Base-by-base conservation (phyloP, 1,284 basidiomycete species). In the Xerocomus amazonicus region DNA sequence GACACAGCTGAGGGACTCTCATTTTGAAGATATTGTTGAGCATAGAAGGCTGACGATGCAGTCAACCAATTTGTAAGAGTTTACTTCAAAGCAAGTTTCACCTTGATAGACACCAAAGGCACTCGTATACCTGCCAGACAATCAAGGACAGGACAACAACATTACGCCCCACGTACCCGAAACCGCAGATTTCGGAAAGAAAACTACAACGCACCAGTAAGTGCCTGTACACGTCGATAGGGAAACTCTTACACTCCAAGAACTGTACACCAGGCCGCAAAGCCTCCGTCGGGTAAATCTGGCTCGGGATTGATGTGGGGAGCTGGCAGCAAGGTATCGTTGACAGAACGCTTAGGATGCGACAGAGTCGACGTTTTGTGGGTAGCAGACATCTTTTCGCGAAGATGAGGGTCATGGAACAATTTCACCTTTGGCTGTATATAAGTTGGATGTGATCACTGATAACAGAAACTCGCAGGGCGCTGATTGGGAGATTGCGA, bases 61-160 rank as follows among this genome's bases (percentile, higher is more conserved):
- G 43, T 51, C 41, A 33, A 39, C 3, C 8, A 9, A 31, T 28
- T n/a, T 10, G 9, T 26, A 34, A 16, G 3, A 1, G 3, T 2
- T 17, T 1, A 27, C 3, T 9, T 23, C 6, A 4, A 33, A 12
- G n/a, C 2, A 45, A 38, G n/a, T 1, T 17, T 14, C 23, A 67
- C 78, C 62, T 53, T 69, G 62, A 50, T 68, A 69, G 37, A 68
- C 59, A 17, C 67, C 67, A 38, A 67, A 66, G 6, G 67, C 28
- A 32, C 2, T 45, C 1, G 41, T 45, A 41, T 69, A 66, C 4
- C 65, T 68, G 19, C 19, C 19, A 23, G 19, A 4, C 19, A 23
- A 23, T 23, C 19, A 23, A 23, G 19, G 4, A 23, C 19, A 23
- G 19, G 19, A 23, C 4, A 23, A 23, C 4, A 4, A 4, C 19